phyloP scores from a whole-genome alignment of 352 stramenopile genomes.

The Phytophthora syringae region DNA sequence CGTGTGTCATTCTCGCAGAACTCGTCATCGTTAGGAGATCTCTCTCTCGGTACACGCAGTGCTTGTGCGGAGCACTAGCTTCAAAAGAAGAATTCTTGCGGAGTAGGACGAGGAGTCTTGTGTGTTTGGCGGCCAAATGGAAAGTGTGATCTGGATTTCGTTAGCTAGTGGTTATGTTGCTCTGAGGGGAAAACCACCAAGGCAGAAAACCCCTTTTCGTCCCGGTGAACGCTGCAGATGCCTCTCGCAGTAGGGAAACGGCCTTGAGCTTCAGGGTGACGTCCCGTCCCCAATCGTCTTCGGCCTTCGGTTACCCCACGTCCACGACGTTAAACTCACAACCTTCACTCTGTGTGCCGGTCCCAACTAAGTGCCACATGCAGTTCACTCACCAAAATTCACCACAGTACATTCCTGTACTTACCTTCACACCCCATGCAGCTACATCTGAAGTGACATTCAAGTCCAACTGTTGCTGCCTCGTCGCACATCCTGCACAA shows the following conservation, averaged over 20 bases:
- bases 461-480: not conserved
- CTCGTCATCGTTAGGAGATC: constrained; percentile 44
- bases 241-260: not conserved
- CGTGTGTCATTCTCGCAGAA: constrained; percentile 88
- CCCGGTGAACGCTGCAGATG: not conserved
- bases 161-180: not conserved
- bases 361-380: not conserved
- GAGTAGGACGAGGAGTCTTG: not conserved
- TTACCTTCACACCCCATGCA: not conserved
- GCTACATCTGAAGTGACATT: not conserved
- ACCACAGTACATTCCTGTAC: not conserved
- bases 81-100: not conserved
- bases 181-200: not conserved
- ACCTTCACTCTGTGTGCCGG: not conserved
- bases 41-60: not conserved
- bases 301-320: not conserved
- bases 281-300: not conserved
- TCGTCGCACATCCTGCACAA: not conserved
- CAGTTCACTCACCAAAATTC: not conserved
- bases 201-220: not conserved
- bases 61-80: not conserved
- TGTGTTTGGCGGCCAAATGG: not conserved
- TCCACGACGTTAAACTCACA: not conserved
- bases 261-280: not conserved
- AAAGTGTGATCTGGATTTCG: not conserved